Conservation (phyloP, 164 flowering plant genomes). For the Sextonia rubra region DNA sequence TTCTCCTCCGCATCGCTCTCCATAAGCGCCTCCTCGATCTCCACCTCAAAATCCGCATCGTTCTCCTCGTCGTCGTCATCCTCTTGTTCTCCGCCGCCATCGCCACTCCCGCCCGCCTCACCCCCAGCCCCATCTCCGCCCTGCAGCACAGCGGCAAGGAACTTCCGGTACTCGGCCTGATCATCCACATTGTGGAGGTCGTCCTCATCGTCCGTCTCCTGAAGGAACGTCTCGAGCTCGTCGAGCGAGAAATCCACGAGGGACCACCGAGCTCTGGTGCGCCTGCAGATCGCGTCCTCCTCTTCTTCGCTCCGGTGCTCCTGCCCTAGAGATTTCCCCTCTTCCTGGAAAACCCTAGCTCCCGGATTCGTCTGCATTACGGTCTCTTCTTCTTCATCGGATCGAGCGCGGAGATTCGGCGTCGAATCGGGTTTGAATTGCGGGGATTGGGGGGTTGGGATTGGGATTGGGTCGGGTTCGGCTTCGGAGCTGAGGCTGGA, state of each 20-base stretch:
- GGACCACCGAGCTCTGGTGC: constrained; percentile 92
- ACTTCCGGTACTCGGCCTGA: constrained; percentile 87
- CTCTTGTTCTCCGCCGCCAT: constrained; percentile 49
- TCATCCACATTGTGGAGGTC: constrained; percentile 85
- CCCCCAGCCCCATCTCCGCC: constrained; percentile 44
- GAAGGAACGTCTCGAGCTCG: constrained; percentile 93
- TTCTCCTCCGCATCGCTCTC: constrained; percentile 80
- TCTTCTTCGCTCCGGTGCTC: constrained; percentile 18
- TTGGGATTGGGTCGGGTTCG: constrained; percentile 34
- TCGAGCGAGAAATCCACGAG: constrained; percentile 89
- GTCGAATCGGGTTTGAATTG: background rate
- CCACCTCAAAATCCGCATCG: constrained; percentile 97
- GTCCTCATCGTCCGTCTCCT: constrained; percentile 92
- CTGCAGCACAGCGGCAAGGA: constrained; percentile 78
- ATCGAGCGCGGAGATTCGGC: background rate
- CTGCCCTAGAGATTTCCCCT: constrained; percentile 26
- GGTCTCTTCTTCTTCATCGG: background rate
- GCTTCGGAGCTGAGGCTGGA: constrained; percentile 89
- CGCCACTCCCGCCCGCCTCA: constrained; percentile 31
- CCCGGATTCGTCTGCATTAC: constrained; percentile 1
- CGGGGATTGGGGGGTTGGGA: background rate
- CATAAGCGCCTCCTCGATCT: constrained; percentile 76
- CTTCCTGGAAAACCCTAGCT: background rate
- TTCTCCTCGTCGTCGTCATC: constrained; percentile 67
- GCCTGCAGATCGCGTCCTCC: constrained; percentile 79